Percentiles rank a stretch among this genome's conserved stretches.
These are phyloP conservation scores for Oryza nivara DNA, from an alignment of 176 grass and related monocot species.

Conservation along the genomic window DNA sequence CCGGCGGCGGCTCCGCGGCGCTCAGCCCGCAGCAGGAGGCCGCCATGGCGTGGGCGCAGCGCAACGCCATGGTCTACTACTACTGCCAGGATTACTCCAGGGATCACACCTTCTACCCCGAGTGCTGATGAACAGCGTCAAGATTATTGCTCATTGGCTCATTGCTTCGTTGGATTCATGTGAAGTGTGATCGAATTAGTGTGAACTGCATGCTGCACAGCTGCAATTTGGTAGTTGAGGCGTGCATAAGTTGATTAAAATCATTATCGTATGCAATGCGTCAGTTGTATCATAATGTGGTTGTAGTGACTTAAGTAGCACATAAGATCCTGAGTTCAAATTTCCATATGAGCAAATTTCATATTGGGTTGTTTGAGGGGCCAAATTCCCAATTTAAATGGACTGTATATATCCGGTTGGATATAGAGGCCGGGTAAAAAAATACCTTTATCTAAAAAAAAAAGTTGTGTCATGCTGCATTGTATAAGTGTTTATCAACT, in stretches of 20 bases:
- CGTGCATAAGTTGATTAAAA: slow-evolving; percentile 24
- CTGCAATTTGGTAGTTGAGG: slow-evolving; percentile 46
- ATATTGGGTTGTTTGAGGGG: no score
- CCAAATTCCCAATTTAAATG: no score
- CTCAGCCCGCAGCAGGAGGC: slow-evolving; percentile 49
- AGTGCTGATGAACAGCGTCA: slow-evolving; percentile 41
- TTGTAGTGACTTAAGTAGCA: no score
- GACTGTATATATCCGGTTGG: no score
- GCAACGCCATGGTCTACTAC: slow-evolving; percentile 58
- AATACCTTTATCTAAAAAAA: no score
- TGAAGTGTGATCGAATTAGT: neutral
- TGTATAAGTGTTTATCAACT: no score
- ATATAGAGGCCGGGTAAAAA: no score
- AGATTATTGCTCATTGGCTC: neutral
- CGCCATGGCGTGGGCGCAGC: slow-evolving; percentile 67
- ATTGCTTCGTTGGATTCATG: neutral
- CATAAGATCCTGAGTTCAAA: no score
- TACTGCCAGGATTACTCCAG: slow-evolving; percentile 58
- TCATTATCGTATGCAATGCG: neutral
- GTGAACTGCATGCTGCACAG: slow-evolving; percentile 27
- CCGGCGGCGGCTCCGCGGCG: slow-evolving; percentile 39
- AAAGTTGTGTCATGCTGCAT: neutral
- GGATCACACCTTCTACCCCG: slow-evolving; percentile 56
- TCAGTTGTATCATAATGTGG: neutral
- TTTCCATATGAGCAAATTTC: no score